Base-by-base conservation (phyloP, 108 stramenopile species). In the Mediolabrus comicus region DNA sequence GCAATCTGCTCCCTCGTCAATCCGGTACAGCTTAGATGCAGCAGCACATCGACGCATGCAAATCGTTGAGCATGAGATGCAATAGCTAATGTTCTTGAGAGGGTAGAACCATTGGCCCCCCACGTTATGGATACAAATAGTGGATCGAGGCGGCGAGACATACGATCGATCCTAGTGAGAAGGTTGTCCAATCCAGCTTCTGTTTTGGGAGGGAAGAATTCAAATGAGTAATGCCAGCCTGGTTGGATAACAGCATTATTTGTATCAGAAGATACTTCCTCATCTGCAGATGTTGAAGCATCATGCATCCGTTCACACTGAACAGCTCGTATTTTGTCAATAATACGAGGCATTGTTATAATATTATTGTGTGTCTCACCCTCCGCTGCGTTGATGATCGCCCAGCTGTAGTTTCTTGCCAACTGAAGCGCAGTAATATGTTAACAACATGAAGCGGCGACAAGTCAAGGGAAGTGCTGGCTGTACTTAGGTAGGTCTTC, bases 131-230 rank as follows among this genome's bases (percentile, higher is more conserved):
- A 92, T 28, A 98, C 83, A 65, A 97, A 98, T 22, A 97, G 81
- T 0, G 98, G 98, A 74, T 95, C 90, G 67, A 96, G 67, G 38
- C 86, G 83, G 4, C 67, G 76, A 35, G 92, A 83, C 97, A 98
- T 96, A 39, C 96, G 91, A 80, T 97, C 97, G 38, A 98, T 95
- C 1, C 98, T 80, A 39, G 82, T 94, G 61, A 91, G 81, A 46
- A 98, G 82, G 62, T 96, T 97, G 55, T 97, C 96, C 26, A 96
- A 80, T 17, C 97, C 98, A 12, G 93, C 88, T 32, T 95, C 92
- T 13, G 93, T 97, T 79, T 92, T 94, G 54, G 98, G 98, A 28
- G 98, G 98, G 65, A 98, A 98, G 74, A 92, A 97, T 64, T 98
- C 98, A 58, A 98, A 97, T 26, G 95, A 96, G 78, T 92, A 97